Percentiles rank a stretch among this genome's conserved stretches.
phyloP scores from a whole-genome alignment of 495 filamentous ascomycete species.

The Glarea lozoyensis region DNA sequence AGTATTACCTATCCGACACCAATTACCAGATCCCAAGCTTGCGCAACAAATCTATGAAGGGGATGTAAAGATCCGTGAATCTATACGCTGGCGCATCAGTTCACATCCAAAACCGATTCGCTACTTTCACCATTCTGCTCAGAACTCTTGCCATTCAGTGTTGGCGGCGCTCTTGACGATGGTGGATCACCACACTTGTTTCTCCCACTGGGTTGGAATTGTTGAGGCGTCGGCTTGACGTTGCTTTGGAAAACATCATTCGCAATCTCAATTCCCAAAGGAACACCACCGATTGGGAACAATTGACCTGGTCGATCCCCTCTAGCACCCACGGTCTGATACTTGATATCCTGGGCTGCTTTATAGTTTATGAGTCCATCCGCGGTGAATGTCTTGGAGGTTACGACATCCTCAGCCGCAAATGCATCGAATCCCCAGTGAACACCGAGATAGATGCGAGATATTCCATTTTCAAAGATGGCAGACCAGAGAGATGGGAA shows the following conservation, averaged over 20 bases:
- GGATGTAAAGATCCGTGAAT: too few species aligned
- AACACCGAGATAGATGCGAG: slow-evolving; percentile 27
- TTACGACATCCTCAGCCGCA: slow-evolving; percentile 19
- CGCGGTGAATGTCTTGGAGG: slow-evolving; percentile 6
- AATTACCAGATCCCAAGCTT: too few species aligned
- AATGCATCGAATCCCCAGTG: slow-evolving; percentile 30
- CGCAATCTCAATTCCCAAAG: slow-evolving; percentile 29
- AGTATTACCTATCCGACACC: too few species aligned
- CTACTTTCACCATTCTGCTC: too few species aligned
- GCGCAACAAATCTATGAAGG: too few species aligned
- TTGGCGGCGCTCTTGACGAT: too few species aligned
- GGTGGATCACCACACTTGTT: slow-evolving; percentile 20
- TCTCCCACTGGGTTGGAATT: slow-evolving; percentile 16
- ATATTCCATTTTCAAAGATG: slow-evolving; percentile 27
- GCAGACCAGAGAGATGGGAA: slow-evolving; percentile 25
- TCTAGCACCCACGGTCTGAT: slow-evolving; percentile 16
- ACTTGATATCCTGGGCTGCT: slow-evolving; percentile 18
- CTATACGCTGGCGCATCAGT: too few species aligned
- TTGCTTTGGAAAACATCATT: slow-evolving; percentile 26
- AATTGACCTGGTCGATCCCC: slow-evolving; percentile 17
- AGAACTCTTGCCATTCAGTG: too few species aligned
- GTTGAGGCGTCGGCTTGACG: slow-evolving; percentile 22
- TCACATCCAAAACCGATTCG: too few species aligned
- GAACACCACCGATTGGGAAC: slow-evolving; percentile 28
- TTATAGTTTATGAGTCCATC: slow-evolving; percentile 21